Conservation (phyloP, 1,139 yeast genomes). For the Hansenula sp. region DNA sequence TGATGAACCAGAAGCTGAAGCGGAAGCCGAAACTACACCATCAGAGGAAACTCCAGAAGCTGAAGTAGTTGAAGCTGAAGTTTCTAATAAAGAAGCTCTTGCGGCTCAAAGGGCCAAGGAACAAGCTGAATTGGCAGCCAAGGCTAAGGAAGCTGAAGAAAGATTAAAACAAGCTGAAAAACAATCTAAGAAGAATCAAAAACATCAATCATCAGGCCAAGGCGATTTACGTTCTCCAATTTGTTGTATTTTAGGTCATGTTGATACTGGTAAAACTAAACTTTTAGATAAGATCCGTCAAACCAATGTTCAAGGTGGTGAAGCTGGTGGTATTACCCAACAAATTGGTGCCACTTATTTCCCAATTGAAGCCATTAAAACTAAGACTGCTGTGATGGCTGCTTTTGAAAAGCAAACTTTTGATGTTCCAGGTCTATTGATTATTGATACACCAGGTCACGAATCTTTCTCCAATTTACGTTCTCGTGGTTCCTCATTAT, state of each 20-base stretch:
- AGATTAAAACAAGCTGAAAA: conserved; percentile 23
- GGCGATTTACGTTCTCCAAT: conserved; percentile 90
- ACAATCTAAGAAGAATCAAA: conserved; percentile 27
- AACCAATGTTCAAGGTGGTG: conserved; percentile 99
- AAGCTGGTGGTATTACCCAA: conserved; percentile 99
- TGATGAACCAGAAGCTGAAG: conserved; percentile 20
- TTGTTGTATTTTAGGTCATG: conserved; percentile 98
- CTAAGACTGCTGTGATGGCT: conserved; percentile 90
- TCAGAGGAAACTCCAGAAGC: conserved; percentile 23
- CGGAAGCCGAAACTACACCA: conserved; percentile 12
- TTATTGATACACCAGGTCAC: conserved; percentile 99
- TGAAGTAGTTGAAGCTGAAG: conserved; percentile 22
- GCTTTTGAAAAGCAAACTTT: conserved; percentile 78
- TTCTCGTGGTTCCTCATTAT: conserved; percentile 97
- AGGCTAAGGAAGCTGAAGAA: conserved; percentile 22
- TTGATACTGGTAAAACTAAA: conserved; percentile 98
- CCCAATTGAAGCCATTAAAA: conserved; percentile 92
- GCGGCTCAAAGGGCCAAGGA: conserved; percentile 16
- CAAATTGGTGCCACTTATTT: conserved; percentile 99
- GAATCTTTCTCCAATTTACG: conserved; percentile 97
- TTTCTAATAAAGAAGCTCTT: conserved; percentile 17
- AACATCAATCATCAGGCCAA: conserved; percentile 16
- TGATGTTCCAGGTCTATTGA: conserved; percentile 94
- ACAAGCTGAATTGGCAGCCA: conserved; percentile 24
- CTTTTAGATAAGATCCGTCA: conserved; percentile 95